phyloP scores from a whole-genome alignment of 2,329 filamentous ascomycete species.

The Thermothelomyces thermophilus region DNA sequence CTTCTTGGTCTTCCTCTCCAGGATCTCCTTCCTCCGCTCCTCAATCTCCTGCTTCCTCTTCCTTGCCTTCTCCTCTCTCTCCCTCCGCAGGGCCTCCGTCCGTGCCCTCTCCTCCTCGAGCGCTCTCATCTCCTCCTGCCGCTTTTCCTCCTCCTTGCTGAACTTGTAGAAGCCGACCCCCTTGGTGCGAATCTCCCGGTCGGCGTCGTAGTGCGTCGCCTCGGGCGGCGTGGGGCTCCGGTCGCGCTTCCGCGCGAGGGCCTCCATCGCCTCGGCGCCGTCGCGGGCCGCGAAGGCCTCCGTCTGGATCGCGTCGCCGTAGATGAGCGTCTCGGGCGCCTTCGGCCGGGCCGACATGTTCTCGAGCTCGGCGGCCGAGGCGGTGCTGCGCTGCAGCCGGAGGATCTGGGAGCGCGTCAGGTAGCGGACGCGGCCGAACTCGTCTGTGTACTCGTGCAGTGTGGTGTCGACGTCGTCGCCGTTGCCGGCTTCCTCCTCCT shows the following conservation, averaged over 20 bases:
- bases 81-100: slow-evolving; percentile 58
- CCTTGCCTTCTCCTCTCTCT: slow-evolving; percentile 50
- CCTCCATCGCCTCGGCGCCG: slow-evolving; percentile 63
- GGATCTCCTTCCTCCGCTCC: slow-evolving; percentile 55
- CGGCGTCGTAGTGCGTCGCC: slow-evolving; percentile 78
- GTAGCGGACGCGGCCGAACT: slow-evolving; percentile 76
- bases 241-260: slow-evolving; percentile 71
- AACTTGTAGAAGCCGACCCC: slow-evolving; percentile 92
- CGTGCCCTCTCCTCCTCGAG: slow-evolving; percentile 60
- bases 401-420: slow-evolving; percentile 65
- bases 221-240: slow-evolving; percentile 72
- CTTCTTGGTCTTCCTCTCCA: slow-evolving; percentile 54
- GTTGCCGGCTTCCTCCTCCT: too few relatives aligned
- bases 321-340: slow-evolving; percentile 66
- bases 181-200: slow-evolving; percentile 74
- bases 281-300: slow-evolving; percentile 75
- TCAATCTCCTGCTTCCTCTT: slow-evolving; percentile 58
- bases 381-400: slow-evolving; percentile 52
- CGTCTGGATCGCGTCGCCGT: slow-evolving; percentile 77
- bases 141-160: slow-evolving; percentile 62
- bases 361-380: slow-evolving; percentile 54
- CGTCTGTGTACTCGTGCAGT: slow-evolving; percentile 81
- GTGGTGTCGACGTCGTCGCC: slow-evolving; percentile 43
- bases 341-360: slow-evolving; percentile 61
- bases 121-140: slow-evolving; percentile 65